These are phyloP conservation scores for Penicillium sp. DNA, from an alignment of 2,329 filamentous ascomycete species.

Conservation along the genomic window DNA sequence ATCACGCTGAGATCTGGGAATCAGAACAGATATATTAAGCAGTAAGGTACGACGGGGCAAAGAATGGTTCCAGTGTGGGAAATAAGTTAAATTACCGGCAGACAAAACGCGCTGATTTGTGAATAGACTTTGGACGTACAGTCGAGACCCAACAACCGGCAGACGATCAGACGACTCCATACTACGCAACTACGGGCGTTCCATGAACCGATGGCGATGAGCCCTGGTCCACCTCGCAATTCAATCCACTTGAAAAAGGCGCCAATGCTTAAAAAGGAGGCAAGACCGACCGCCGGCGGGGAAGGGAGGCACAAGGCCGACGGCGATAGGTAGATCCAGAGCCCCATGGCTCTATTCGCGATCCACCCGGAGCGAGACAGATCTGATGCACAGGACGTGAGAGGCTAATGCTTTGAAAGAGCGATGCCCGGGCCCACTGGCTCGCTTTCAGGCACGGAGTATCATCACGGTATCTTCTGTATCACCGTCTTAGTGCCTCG, in stretches of 20 bases:
- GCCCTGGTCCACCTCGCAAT: neutral
- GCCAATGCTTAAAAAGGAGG: slow-evolving; percentile 18
- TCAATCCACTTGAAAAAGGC: slow-evolving; percentile 5
- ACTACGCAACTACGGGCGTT: neutral
- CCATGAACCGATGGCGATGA: slow-evolving; percentile 5
- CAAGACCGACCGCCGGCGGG: slow-evolving; percentile 19
- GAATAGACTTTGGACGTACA: neutral
- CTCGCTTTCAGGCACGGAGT: slow-evolving; percentile 2
- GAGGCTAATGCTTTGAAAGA: slow-evolving; percentile 1
- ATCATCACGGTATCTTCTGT: neutral
- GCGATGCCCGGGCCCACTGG: neutral
- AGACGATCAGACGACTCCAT: slow-evolving; percentile 3
- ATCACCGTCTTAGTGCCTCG: neutral
- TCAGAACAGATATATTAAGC: neutral
- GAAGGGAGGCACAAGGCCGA: neutral
- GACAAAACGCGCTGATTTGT: neutral
- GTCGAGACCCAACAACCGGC: neutral
- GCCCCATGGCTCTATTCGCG: slow-evolving; percentile 20
- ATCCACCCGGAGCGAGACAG: slow-evolving; percentile 10
- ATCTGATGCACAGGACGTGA: slow-evolving; percentile 8
- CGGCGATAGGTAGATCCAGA: slow-evolving; percentile 22
- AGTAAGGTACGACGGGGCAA: neutral
- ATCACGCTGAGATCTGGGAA: neutral
- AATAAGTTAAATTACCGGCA: slow-evolving; percentile 3
- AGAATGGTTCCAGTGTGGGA: neutral